Conservation (phyloP, 495 filamentous ascomycete species). For the Podospora appendiculata region DNA sequence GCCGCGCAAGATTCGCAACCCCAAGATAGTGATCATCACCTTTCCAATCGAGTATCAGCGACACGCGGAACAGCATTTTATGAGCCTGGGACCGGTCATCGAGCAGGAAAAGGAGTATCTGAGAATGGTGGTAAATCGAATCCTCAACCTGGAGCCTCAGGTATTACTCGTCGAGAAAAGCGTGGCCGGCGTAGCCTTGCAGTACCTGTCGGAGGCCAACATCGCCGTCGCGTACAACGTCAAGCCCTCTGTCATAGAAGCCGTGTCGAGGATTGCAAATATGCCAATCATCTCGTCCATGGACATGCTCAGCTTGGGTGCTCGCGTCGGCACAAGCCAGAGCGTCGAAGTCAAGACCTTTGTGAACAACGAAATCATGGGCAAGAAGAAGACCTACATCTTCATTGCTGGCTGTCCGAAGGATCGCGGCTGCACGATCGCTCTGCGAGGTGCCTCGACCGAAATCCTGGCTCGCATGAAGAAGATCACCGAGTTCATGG, state of each 20-base stretch:
- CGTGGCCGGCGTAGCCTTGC: constrained; percentile 82
- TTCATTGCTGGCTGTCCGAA: constrained; percentile 90
- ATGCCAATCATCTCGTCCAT: constrained; percentile 90
- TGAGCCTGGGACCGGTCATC: constrained; percentile 96
- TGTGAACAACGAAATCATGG: constrained; percentile 62
- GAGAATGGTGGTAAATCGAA: constrained; percentile 86
- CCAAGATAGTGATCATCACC: constrained; percentile 84
- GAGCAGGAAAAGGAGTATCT: constrained; percentile 95
- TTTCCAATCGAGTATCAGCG: constrained; percentile 96
- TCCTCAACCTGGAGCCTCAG: constrained; percentile 73
- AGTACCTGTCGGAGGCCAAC: constrained; percentile 76
- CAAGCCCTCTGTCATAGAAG: constrained; percentile 89
- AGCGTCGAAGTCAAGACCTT: constrained; percentile 95
- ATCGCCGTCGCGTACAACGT: constrained; percentile 94
- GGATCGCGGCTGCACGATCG: constrained; percentile 92
- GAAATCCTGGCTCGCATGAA: constrained; percentile 71
- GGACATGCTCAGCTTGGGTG: constrained; percentile 84
- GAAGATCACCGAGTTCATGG: constrained; percentile 95
- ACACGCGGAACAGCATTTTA: constrained; percentile 86
- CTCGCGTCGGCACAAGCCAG: constrained; percentile 67
- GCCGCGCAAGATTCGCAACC: constrained; percentile 75
- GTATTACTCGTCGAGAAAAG: constrained; percentile 83
- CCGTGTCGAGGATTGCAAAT: constrained; percentile 83
- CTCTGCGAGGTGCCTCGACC: constrained; percentile 74
- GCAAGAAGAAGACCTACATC: constrained; percentile 87